Evolutionary conservation across 768 basidiomycete genomes (phyloP), one percentile per base, ranked within the genome.

Genomic region (Phanerochaete sordida): DNA sequence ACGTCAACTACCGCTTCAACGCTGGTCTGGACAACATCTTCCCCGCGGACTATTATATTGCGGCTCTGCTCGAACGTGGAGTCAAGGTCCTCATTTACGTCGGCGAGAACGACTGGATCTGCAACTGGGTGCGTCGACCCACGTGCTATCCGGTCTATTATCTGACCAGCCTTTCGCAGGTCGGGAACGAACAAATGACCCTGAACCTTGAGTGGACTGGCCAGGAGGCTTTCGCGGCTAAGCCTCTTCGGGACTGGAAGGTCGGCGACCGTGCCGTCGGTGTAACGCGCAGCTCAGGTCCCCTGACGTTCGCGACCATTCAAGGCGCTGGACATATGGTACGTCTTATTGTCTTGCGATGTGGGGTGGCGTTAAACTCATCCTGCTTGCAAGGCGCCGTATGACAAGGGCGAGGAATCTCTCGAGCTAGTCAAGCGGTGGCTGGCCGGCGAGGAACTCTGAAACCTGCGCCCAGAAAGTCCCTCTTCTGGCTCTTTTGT

Each of bases 261-360:
- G 79, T 88, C 13, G 74, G 80, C 56, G 84, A 80, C 6, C 68
- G 79, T 55, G 69, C 70, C 9, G 87, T 78, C 0, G 88, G 88
- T 4, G 73, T 73, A 66, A 82, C 80, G 43, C 81, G 85, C 65
- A 78, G 74, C 52, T 77, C 75, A 21, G 78, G 76, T 8, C 81
- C 81, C 13, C 72, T 92, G 57, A 87, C 85, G 27, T 89, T 84
- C 69, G 81, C 79, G 3, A 87, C 83, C 1, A 74, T 89, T 48
- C 70, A 79, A 37, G 85, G 77, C 11, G 90, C 87, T n/a, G 90
- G 90, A 16, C 90, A 91, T 74, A 88, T 88, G 86, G 87, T 87
- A 43, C 30, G 61, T 44, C 11, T 27, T 12, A 35, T 49, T 19
- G 33, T 52, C 23, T 21, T 23, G 2, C 11, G 30, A 9, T n/a